These are phyloP conservation scores for Trichoderma orchidacearum DNA, from an alignment of 495 filamentous ascomycete species.

Conservation along the genomic window DNA sequence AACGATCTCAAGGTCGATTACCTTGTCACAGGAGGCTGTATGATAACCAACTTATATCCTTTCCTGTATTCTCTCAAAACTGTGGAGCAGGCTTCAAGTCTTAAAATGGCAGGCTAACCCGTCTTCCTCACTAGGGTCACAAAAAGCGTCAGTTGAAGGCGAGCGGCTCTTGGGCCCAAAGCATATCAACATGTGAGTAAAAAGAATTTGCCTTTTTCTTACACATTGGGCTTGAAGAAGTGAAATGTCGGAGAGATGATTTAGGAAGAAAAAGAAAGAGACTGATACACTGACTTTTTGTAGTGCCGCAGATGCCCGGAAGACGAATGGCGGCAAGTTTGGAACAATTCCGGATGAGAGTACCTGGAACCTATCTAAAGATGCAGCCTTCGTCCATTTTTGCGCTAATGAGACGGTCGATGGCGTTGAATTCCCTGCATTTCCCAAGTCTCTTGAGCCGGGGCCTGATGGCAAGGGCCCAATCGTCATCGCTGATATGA, in stretches of 20 bases:
- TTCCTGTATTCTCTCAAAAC: too few relatives aligned
- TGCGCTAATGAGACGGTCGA: slow-evolving; percentile 95
- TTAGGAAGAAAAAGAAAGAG: too few relatives aligned
- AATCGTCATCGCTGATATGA: slow-evolving; percentile 76
- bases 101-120: too few relatives aligned
- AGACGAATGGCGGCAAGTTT: slow-evolving; percentile 70
- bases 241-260: too few relatives aligned
- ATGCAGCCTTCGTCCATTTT: slow-evolving; percentile 72
- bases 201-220: too few relatives aligned
- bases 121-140: too few relatives aligned
- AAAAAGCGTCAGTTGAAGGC: slow-evolving; percentile 85
- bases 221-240: too few relatives aligned
- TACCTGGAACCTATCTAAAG: slow-evolving; percentile 61
- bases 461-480: slow-evolving; percentile 41
- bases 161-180: slow-evolving; percentile 57
- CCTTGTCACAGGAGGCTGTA: slow-evolving; percentile 73
- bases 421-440: slow-evolving; percentile 80
- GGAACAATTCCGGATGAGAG: slow-evolving; percentile 65
- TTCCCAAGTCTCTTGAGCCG: slow-evolving; percentile 50
- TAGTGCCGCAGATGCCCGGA: slow-evolving; percentile 55
- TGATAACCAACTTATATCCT: too few relatives aligned
- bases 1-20: slow-evolving; percentile 71
- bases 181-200: slow-evolving; percentile 75
- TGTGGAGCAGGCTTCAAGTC: too few relatives aligned
- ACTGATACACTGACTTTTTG: too few relatives aligned